Percentiles rank a stretch among this genome's conserved stretches.
Evolutionary conservation across 208 protist species (phyloP).

Genomic region (Leishmania martiniquensis): DNA sequence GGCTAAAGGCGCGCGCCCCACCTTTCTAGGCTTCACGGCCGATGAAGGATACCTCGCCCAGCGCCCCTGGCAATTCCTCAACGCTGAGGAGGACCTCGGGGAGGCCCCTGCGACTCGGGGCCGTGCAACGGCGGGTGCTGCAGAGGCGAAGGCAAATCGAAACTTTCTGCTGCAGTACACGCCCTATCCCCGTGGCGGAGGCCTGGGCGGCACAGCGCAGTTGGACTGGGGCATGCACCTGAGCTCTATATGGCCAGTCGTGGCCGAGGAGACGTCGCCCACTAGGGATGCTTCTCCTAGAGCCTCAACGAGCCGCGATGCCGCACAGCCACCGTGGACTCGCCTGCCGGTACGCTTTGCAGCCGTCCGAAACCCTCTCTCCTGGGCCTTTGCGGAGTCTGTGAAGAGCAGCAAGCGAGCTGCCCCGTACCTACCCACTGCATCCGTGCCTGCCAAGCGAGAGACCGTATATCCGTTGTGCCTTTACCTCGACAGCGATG

Average conservation of each 20-base stretch:
- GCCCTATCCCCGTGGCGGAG: conserved; percentile 45
- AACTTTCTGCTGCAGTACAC: conserved; percentile 39
- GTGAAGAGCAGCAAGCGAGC: conserved; percentile 14
- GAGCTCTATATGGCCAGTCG: conserved; percentile 22
- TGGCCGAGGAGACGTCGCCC: no score
- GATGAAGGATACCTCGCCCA: conserved; percentile 21
- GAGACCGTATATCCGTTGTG: conserved; percentile 39
- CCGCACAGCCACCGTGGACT: conserved; percentile 19
- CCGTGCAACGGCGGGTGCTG: background rate
- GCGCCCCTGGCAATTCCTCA: conserved; percentile 22
- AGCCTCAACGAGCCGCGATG: background rate
- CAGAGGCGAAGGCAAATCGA: conserved; percentile 8
- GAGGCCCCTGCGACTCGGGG: background rate
- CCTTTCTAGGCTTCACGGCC: conserved; percentile 6
- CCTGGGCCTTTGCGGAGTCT: conserved; percentile 73
- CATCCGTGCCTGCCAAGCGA: conserved; percentile 15
- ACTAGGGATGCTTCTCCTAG: background rate
- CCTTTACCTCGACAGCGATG: conserved; percentile 63
- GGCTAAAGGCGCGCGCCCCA: background rate
- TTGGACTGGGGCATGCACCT: conserved; percentile 76
- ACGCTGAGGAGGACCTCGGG: conserved; percentile 9
- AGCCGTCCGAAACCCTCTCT: conserved; percentile 48
- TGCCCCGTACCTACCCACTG: conserved; percentile 26
- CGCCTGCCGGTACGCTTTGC: conserved; percentile 37
- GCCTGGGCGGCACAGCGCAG: conserved; percentile 56